Percentiles rank a stretch among this genome's conserved stretches.
These are phyloP conservation scores for Lentinula aciculospora DNA, from an alignment of 768 basidiomycete genomes.

Conservation along the genomic window DNA sequence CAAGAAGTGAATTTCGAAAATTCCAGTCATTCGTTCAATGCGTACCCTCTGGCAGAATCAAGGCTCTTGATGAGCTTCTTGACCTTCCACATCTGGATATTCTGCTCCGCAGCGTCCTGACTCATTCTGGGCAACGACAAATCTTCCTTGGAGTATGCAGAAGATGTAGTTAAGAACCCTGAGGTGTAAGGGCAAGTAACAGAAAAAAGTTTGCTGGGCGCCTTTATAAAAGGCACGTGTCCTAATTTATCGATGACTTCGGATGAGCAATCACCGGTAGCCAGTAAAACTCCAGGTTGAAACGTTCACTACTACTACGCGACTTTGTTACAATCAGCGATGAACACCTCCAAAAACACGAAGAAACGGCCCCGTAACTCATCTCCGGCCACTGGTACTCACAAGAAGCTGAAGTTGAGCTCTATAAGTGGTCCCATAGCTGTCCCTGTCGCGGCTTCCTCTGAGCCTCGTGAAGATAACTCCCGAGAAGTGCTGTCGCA, in stretches of 20 bases:
- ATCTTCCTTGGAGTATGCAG: slow-evolving; percentile 1
- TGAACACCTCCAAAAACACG: not conserved
- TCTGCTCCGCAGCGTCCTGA: slow-evolving; percentile 86
- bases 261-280: too few relatives aligned
- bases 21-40: slow-evolving; percentile 7
- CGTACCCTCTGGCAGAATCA: slow-evolving; percentile 85
- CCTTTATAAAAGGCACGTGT: not conserved
- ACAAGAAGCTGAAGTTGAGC: not conserved
- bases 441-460: not conserved
- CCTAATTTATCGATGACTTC: not conserved
- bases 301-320: too few relatives aligned
- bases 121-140: slow-evolving; percentile 52
- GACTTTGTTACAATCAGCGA: not conserved
- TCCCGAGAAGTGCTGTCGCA: not conserved
- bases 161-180: not conserved
- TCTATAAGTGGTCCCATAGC: not conserved
- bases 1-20: slow-evolving; percentile 19
- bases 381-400: not conserved
- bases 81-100: slow-evolving; percentile 97
- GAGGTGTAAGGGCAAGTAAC: not conserved
- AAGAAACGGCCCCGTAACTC: slow-evolving; percentile 5
- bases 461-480: not conserved
- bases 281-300: too few relatives aligned
- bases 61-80: slow-evolving; percentile 99
- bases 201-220: not conserved